phyloP scores from a whole-genome alignment of 2,329 filamentous ascomycete genomes.

The Biscogniauxia marginata region DNA sequence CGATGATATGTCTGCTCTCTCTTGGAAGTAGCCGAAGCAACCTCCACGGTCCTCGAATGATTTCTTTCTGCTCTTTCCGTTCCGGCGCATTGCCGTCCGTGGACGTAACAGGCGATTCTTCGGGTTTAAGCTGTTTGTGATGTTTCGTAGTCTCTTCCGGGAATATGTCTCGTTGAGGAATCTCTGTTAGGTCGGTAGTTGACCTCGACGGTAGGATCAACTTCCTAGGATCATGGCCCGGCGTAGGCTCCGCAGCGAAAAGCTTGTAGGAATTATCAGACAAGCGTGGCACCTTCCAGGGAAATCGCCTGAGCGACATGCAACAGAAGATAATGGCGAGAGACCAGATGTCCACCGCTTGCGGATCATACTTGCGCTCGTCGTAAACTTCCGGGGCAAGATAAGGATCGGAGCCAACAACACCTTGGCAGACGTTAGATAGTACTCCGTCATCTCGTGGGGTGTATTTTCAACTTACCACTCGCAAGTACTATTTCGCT shows the following conservation, averaged over 20 bases:
- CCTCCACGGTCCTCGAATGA: conserved; percentile 90
- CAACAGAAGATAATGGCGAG: conserved; percentile 98
- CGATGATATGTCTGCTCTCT: conserved; percentile 86
- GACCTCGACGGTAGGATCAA: conserved; percentile 48
- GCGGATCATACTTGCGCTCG: conserved; percentile 87
- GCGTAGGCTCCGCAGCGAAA: conserved; percentile 82
- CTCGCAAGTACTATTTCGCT: conserved; percentile 77
- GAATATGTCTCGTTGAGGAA: conserved; percentile 40
- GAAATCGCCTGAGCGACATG: conserved; percentile 93
- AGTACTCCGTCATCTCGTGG: neutral
- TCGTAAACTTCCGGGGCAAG: conserved; percentile 97
- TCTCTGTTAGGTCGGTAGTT: conserved; percentile 42
- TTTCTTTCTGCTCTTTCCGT: conserved; percentile 69
- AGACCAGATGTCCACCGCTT: conserved; percentile 95
- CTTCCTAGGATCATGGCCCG: conserved; percentile 62
- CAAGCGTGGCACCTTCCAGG: conserved; percentile 91
- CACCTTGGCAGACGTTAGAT: conserved; percentile 41
- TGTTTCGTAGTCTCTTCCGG: conserved; percentile 33
- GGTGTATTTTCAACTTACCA: conserved; percentile 53
- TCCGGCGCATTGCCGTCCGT: conserved; percentile 38
- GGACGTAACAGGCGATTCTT: conserved; percentile 23
- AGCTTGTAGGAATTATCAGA: conserved; percentile 94
- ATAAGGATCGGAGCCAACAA: conserved; percentile 87
- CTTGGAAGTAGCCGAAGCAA: conserved; percentile 82
- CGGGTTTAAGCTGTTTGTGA: conserved; percentile 23